phyloP scores from a whole-genome alignment of 768 basidiomycete genomes.

The Boletus edulis region DNA sequence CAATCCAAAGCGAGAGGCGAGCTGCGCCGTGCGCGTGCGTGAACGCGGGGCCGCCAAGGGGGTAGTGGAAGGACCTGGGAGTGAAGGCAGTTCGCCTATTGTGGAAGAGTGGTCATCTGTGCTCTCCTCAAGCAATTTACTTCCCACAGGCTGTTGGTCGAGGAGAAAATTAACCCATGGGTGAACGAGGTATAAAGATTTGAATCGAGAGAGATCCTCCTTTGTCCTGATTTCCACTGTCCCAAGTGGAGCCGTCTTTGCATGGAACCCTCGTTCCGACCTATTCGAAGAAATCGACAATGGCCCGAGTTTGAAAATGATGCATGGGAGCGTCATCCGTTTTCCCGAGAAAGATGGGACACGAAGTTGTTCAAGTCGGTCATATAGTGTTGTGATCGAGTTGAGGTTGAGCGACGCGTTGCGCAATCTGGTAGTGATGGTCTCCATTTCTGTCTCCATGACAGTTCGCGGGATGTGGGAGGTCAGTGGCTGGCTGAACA shows the following conservation, averaged over 20 bases:
- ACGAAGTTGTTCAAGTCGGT: not conserved
- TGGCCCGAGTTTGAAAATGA: not conserved
- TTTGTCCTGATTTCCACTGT: not conserved
- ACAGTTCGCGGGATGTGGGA: not conserved
- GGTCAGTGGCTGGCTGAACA: not conserved
- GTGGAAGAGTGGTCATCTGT: too few relatives aligned
- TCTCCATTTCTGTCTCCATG: not conserved
- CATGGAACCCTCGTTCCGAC: not conserved
- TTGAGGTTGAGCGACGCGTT: not conserved
- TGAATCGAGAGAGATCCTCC: not conserved
- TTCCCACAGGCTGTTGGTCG: not conserved
- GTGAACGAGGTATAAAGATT: not conserved
- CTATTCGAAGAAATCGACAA: not conserved
- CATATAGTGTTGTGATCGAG: not conserved
- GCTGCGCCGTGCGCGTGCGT: not conserved
- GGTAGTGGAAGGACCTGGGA: too few relatives aligned
- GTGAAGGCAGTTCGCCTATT: not conserved
- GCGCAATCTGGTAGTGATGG: not conserved
- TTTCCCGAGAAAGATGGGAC: not conserved
- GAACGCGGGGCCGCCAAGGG: too few relatives aligned
- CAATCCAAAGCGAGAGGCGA: too few relatives aligned
- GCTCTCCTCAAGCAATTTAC: not conserved
- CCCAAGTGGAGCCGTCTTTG: not conserved
- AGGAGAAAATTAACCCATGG: not conserved
- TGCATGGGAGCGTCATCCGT: not conserved